These are phyloP conservation scores for Ophioceras dolichostomum DNA, from an alignment of 2,329 filamentous ascomycete genomes.

Conservation along the genomic window DNA sequence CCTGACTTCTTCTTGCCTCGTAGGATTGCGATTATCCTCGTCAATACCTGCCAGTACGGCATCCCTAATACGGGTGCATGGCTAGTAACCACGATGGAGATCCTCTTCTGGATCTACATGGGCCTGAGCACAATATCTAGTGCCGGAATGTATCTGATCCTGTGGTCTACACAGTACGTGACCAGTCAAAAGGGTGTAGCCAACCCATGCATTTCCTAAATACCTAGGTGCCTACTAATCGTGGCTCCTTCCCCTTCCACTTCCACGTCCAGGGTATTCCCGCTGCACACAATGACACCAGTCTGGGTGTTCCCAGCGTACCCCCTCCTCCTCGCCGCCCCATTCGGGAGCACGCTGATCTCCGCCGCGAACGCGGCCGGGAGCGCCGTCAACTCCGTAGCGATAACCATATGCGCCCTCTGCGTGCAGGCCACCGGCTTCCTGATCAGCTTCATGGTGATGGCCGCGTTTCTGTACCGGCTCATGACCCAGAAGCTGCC, in stretches of 20 bases:
- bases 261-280: constrained; percentile 26
- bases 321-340: constrained; percentile 63
- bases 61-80: constrained; percentile 47
- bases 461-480: constrained; percentile 71
- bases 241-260: neutral
- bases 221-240: too few species aligned
- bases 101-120: constrained; percentile 66
- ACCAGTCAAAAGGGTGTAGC: too few species aligned
- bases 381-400: constrained; percentile 22
- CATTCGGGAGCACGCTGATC: constrained; percentile 52
- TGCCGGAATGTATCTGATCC: constrained; percentile 59
- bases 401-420: constrained; percentile 35
- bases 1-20: constrained; percentile 13
- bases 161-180: constrained; percentile 49
- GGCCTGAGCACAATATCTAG: constrained; percentile 55
- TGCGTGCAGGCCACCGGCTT: constrained; percentile 42
- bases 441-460: constrained; percentile 61
- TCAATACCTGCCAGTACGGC: constrained; percentile 70
- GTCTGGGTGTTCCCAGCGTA: constrained; percentile 85
- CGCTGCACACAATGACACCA: constrained; percentile 76
- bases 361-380: constrained; percentile 19
- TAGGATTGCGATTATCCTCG: constrained; percentile 63
- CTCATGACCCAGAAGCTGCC: constrained; percentile 83
- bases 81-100: constrained; percentile 45
- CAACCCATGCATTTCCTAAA: too few species aligned